These are phyloP conservation scores for Termitomyces sp. DNA, from an alignment of 768 basidiomycete genomes.

Conservation along the genomic window DNA sequence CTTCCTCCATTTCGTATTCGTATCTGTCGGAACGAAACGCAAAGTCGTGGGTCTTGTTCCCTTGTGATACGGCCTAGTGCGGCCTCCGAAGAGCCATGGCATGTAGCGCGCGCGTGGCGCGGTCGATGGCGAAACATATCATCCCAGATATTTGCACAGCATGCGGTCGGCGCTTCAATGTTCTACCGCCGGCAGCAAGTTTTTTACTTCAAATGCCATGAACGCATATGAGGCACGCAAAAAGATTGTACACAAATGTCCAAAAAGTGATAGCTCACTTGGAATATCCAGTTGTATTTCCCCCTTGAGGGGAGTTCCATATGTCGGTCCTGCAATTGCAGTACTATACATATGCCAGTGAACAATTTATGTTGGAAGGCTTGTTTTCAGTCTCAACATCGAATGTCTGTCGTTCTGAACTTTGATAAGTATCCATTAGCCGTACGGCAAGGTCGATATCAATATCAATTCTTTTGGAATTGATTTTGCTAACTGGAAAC, in stretches of 20 bases:
- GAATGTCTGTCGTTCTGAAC: too few species aligned
- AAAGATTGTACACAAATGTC: neutral
- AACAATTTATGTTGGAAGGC: neutral
- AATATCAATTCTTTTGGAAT: neutral
- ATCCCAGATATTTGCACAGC: neutral
- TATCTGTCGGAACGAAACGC: too few species aligned
- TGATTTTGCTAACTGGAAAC: neutral
- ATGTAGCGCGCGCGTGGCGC: neutral
- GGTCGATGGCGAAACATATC: neutral
- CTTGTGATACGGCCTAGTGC: neutral
- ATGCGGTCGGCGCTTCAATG: neutral
- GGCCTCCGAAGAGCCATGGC: neutral
- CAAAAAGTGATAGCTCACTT: neutral
- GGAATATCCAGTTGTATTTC: neutral
- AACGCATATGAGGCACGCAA: neutral
- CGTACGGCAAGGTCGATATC: too few species aligned
- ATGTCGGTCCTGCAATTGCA: neutral
- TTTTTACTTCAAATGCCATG: neutral
- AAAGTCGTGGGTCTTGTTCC: neutral
- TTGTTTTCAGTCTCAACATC: neutral
- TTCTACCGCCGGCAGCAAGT: neutral
- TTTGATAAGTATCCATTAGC: too few species aligned
- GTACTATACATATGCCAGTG: neutral
- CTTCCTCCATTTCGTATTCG: neutral
- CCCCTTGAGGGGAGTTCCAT: neutral